Evolutionary conservation across 2,329 filamentous ascomycete species (phyloP), one percentile per base, ranked within the genome.

Genomic region (Parastagonospora avenae): DNA sequence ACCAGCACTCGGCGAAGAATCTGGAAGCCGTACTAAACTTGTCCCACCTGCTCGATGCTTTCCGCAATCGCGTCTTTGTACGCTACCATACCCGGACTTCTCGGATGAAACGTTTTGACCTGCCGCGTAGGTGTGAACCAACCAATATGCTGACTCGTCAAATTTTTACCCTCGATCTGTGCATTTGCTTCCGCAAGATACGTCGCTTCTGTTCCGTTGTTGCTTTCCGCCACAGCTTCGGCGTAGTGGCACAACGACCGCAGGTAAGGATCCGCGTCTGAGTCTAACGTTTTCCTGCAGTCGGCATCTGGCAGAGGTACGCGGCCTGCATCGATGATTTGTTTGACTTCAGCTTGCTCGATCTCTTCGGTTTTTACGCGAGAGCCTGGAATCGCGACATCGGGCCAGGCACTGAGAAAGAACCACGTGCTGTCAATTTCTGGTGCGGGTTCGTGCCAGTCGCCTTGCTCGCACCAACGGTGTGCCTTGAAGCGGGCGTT

Each of bases 401-500:
- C 46, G n/a, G 46, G 46, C 46, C 46, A 48, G 24, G 28, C 46
- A 35, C 37, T 42, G 29, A 48, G 46, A 19, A 48, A 48, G 46
- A 48, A 35, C 37, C 36, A 48, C 24, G 46, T 48, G 30, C 16
- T 37, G 27, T 41, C 28, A 8, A 33, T 11, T 42, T 48, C 4
- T 11, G 37, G 37, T n/a, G 37, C 46, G 30, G 46, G 46, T 19
- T 48, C 46, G 38, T 42, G 46, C 15, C 15, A 33, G 30, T 48
- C 30, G 37, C 31, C 46, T 33, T 48, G 12, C 31, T 48, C 46
- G 32, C 46, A 48, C 29, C 28, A 48, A 14, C 46, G 46, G n/a
- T 42, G 46, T 14, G 16, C 39, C 6, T 42, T 42, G 46, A 35
- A 48, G 37, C 29, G 36, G 32, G 15, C 14, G n/a, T 42, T 37